Percentiles rank a stretch among this genome's conserved stretches.
Conservation (phyloP, 2,329 filamentous ascomycete species). For the Akanthomyces dipterigenus region DNA sequence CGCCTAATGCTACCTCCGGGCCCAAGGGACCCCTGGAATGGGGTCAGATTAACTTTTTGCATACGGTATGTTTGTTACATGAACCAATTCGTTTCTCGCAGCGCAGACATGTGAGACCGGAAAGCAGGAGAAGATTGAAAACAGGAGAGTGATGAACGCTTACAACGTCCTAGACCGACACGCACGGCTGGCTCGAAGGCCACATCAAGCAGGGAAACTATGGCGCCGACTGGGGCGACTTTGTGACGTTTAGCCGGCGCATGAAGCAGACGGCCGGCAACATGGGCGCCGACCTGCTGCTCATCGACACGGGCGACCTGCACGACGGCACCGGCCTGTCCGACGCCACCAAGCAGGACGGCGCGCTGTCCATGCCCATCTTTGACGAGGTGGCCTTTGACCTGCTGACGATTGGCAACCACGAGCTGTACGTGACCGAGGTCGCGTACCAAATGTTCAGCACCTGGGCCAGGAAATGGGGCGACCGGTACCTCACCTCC, state of each 20-base stretch:
- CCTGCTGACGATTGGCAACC: constrained; percentile 45
- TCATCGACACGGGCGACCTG: constrained; percentile 59
- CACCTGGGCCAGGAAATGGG: constrained; percentile 51
- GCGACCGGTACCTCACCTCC: constrained; percentile 38
- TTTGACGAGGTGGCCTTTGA: constrained; percentile 38
- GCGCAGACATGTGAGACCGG: too few relatives aligned
- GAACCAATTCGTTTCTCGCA: neutral
- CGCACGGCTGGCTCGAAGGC: constrained; percentile 54
- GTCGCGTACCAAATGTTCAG: constrained; percentile 56
- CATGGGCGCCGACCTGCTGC: constrained; percentile 51
- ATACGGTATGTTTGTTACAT: constrained; percentile 35
- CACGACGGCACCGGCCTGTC: constrained; percentile 59
- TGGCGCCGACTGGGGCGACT: constrained; percentile 61
- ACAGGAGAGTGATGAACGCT: neutral
- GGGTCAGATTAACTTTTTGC: constrained; percentile 57
- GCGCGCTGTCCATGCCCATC: constrained; percentile 42
- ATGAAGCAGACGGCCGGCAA: constrained; percentile 53
- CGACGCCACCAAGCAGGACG: constrained; percentile 53
- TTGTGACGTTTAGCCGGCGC: constrained; percentile 50
- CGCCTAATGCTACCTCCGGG: constrained; percentile 34
- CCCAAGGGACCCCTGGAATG: constrained; percentile 46
- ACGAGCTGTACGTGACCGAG: constrained; percentile 58
- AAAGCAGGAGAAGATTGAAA: neutral
- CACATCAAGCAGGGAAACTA: constrained; percentile 57
- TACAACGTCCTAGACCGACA: constrained; percentile 39